A percentile compares a stretch with the other conserved stretches of the same genome.
phyloP scores from a whole-genome alignment of 257 asterid species.

The Lavandula angustifolia region DNA sequence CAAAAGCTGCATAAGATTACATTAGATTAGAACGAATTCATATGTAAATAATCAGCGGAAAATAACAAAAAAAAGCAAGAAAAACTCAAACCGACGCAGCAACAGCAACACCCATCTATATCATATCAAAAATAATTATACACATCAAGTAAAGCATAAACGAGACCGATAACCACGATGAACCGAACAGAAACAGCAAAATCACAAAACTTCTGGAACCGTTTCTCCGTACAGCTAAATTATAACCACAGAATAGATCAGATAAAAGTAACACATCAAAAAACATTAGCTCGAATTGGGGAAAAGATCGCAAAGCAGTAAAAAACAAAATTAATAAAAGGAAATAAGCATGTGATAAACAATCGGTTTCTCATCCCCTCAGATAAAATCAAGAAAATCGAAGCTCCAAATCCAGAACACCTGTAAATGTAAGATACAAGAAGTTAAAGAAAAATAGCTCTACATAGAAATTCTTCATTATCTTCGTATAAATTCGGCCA shows the following conservation, averaged over 20 bases:
- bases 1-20: slow-evolving; percentile 20
- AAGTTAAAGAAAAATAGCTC: slow-evolving; percentile 23
- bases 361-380: slow-evolving; percentile 4
- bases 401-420: slow-evolving; percentile 11
- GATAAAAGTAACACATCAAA: background rate
- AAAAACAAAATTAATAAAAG: background rate
- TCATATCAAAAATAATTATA: background rate
- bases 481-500: background rate
- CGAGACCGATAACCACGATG: slow-evolving; percentile 10
- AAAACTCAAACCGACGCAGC: background rate
- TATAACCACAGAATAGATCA: background rate
- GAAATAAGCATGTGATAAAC: slow-evolving; percentile 5
- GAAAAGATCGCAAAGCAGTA: background rate
- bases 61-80: background rate
- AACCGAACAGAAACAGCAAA: slow-evolving; percentile 24
- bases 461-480: background rate
- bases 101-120: slow-evolving; percentile 2
- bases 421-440: slow-evolving; percentile 17
- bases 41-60: background rate
- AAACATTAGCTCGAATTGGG: background rate
- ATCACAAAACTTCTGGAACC: background rate
- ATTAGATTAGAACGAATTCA: slow-evolving; percentile 18
- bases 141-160: background rate
- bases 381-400: slow-evolving; percentile 14
- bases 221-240: background rate